phyloP scores from a whole-genome alignment of 2,329 filamentous ascomycete species.

The Diaporthe aspalathi region DNA sequence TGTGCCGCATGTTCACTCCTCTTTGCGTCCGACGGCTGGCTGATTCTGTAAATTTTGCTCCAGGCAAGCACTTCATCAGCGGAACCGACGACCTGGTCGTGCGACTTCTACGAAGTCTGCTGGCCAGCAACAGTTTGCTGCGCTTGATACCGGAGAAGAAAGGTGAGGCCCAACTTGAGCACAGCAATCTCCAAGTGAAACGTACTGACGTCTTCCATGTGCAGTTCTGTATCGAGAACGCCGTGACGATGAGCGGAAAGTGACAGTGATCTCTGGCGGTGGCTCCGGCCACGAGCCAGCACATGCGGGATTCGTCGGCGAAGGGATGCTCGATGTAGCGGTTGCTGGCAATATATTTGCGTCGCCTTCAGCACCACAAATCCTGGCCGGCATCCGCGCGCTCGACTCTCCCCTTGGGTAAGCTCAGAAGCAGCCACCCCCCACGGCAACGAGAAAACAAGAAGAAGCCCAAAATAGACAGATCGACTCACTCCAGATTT shows the following conservation, averaged over 20 bases:
- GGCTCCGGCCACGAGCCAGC: not conserved
- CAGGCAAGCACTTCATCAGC: constrained; percentile 1
- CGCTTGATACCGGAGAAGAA: not conserved
- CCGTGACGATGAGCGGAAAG: not conserved
- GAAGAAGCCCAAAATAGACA: not conserved
- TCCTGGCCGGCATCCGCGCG: not conserved
- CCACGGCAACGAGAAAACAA: not conserved
- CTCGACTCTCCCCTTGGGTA: not conserved
- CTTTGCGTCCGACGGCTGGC: not conserved
- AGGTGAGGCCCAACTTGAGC: not conserved
- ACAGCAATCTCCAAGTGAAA: not conserved
- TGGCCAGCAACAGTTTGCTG: not conserved
- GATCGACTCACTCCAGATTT: not conserved
- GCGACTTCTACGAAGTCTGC: not conserved
- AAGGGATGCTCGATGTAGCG: not conserved
- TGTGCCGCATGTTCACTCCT: not conserved
- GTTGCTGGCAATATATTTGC: not conserved
- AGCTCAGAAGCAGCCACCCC: not conserved
- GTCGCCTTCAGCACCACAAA: not conserved
- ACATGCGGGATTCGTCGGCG: not conserved
- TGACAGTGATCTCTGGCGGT: not conserved
- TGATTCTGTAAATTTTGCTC: not conserved
- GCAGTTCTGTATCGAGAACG: not conserved
- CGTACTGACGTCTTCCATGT: not conserved
- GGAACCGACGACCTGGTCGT: not conserved